Evolutionary conservation across 2,329 filamentous ascomycete genomes (phyloP).

Genomic region (Pestalotiopsis sp.): DNA sequence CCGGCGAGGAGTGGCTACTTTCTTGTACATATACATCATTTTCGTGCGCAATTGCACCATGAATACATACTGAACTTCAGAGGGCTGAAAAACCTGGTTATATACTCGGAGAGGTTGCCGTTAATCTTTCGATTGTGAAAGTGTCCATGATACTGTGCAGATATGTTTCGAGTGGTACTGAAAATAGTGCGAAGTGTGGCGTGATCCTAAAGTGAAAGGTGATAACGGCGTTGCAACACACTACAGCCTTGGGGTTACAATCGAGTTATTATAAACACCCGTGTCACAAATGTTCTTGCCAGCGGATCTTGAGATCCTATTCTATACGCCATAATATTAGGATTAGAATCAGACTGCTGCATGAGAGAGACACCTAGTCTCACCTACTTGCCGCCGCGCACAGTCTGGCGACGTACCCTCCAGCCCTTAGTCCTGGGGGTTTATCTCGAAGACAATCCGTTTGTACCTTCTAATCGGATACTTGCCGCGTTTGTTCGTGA

Average conservation of each 20-base stretch:
- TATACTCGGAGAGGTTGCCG: not conserved
- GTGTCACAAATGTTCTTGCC: too few relatives aligned
- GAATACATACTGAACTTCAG: not conserved
- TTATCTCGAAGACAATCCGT: not conserved
- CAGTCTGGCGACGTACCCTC: too few relatives aligned
- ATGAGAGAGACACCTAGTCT: too few relatives aligned
- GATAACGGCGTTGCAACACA: not conserved
- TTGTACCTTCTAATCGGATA: slow-evolving; percentile 3
- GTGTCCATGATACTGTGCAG: not conserved
- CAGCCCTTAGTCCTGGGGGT: not conserved
- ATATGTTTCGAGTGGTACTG: not conserved
- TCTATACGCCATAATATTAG: too few relatives aligned
- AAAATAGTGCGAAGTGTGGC: not conserved
- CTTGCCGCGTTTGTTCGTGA: not conserved
- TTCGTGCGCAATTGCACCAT: not conserved
- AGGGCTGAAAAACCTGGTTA: not conserved
- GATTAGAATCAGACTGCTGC: too few relatives aligned
- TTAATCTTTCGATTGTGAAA: not conserved
- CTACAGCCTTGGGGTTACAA: not conserved
- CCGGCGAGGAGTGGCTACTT: not conserved
- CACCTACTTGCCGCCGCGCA: too few relatives aligned
- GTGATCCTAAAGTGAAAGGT: not conserved
- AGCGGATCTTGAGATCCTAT: too few relatives aligned
- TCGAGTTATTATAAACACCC: too few relatives aligned
- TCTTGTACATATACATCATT: not conserved